Conservation (phyloP, 2,329 filamentous ascomycete species). For the Monosporascus sp. region DNA sequence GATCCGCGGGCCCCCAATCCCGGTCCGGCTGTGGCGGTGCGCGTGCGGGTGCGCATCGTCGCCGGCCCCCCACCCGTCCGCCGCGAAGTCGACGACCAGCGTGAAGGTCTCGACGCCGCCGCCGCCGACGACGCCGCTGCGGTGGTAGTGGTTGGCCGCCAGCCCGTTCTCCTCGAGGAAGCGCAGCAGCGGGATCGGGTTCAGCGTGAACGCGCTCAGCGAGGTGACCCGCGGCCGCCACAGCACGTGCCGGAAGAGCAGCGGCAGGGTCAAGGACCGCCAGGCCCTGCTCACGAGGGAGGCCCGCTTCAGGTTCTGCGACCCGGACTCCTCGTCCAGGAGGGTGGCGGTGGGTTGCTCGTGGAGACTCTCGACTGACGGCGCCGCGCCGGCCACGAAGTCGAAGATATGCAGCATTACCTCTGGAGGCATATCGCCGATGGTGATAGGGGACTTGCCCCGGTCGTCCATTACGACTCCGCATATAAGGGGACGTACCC, state of each 20-base stretch:
- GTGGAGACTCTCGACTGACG: conserved; percentile 42
- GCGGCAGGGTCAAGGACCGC: conserved; percentile 44
- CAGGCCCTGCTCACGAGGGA: conserved; percentile 51
- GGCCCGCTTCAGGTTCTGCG: conserved; percentile 46
- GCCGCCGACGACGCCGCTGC: conserved; percentile 8
- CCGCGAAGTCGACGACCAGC: conserved; percentile 31
- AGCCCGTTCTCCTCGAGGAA: conserved; percentile 34
- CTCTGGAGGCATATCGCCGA: conserved; percentile 52
- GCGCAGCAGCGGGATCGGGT: conserved; percentile 32
- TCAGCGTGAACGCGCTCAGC: conserved; percentile 19
- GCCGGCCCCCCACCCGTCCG: conserved; percentile 16
- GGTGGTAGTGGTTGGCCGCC: no score
- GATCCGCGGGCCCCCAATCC: conserved; percentile 24
- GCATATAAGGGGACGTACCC: no score
- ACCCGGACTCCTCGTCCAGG: conserved; percentile 31
- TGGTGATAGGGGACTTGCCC: conserved; percentile 1
- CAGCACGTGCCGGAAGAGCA: conserved; percentile 52
- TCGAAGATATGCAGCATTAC: conserved; percentile 52
- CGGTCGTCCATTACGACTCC: not conserved
- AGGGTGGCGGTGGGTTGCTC: conserved; percentile 40
- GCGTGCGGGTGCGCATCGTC: conserved; percentile 6
- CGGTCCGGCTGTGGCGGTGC: conserved; percentile 6
- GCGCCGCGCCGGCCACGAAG: conserved; percentile 45
- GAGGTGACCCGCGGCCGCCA: conserved; percentile 30
- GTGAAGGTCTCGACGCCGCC: conserved; percentile 37